Evolutionary conservation across 139 green algal species (phyloP), one percentile per base, ranked within the genome.

Genomic region (Coccomyxa sp.): DNA sequence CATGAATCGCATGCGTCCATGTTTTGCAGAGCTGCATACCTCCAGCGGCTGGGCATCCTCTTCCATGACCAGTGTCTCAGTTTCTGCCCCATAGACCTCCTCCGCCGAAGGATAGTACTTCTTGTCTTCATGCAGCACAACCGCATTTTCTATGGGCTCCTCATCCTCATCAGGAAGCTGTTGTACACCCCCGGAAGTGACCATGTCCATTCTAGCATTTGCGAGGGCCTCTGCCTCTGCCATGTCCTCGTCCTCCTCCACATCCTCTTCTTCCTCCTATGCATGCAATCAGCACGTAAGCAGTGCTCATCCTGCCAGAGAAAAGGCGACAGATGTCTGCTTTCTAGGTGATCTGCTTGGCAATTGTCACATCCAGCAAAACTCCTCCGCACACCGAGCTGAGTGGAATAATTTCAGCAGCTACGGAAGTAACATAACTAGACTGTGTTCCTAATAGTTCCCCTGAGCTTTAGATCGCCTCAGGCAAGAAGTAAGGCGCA

Each of bases 41-140:
- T 99, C 97, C 28, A 99, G 87, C 13, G 95, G 92, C 92, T 99
- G 96, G 13, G 96, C 96, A 82, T 99, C 97, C 86, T 99, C 97
- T 81, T 99, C 97, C 94, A 96, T 95, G n/a, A 98, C 95, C 63
- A 98, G 87, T 23, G 95, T 94, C 87, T 99, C 97, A 45, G 95
- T 95, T 32, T 93, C 97, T 58, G 81, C 77, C 0, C 97, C 97
- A 82, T 97, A 99, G 0, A 93, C 90, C 88, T 99, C 97, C 68
- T 98, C 93, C 1, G 97, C 97, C 21, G 91, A 94, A 17, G 97
- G 95, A 87, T 99, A 99, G 86, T 99, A 99, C 90, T 99, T 98
- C 78, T 99, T 99, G 91, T 99, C 97, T 85, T 99, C 97, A 23
- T 95, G 91, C 25, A 99, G 88, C 1, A 99, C 93, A 1, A 99